Evolutionary conservation across 371 early-diverging fungal species (phyloP), one percentile per base, ranked within the genome.

Genomic region (Basidiobolus meristosporus): DNA sequence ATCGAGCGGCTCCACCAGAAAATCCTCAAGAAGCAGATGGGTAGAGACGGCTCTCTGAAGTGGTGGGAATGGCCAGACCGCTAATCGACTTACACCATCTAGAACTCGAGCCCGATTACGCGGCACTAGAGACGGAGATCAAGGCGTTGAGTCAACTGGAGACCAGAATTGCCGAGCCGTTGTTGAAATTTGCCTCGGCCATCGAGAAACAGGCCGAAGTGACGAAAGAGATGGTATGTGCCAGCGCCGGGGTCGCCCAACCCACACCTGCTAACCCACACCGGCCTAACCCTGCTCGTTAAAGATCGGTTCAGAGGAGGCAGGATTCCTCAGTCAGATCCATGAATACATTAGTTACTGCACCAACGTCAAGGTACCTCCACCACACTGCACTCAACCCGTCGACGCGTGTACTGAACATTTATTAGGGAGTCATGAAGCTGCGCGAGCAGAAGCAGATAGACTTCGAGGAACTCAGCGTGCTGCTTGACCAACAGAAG

Each of bases 381-480:
- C 16, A 47, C 3, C 38, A 56, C 57, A 23, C 26, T 35, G 16
- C 15, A 20, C 11, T 28, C 36, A 9, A 28, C 32, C 20, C 14
- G 15, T 43, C 20, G 29, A 16, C 18, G n/a, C n/a, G n/a, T n/a
- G n/a, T n/a, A n/a, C n/a, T n/a, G n/a, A n/a, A n/a, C n/a, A n/a
- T n/a, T n/a, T 34, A 20, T n/a, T 53, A 82, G 80, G 76, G 75
- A 46, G 54, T 83, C 9, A 59, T 92, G 20, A 82, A 78, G 45
- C 46, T 76, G 34, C 65, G 92, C 10, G 93, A 91, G 56, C 89
- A 90, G 56, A 91, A 90, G 55, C 92, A 91, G 50, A 57, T 90
- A 3, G 93, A 92, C 59, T 76, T 69, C 56, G 92, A 92, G 57
- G 92, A 85, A 33, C 61, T 91, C 18, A 64, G 77, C 0, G 70